Evolutionary conservation across 371 early-diverging fungal genomes (phyloP).

Genomic region (Batkoa obscura): DNA sequence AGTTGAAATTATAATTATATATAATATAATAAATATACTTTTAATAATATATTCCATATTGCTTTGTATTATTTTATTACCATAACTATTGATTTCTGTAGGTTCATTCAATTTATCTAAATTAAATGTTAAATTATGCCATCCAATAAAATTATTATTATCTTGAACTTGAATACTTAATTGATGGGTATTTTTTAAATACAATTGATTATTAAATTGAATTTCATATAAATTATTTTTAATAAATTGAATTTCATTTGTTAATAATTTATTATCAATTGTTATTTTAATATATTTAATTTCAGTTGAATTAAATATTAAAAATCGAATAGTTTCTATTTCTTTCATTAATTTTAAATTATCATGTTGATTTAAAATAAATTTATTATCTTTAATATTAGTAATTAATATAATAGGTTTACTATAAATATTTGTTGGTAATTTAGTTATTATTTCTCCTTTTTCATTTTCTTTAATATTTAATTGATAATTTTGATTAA

Average conservation of each 20-base stretch:
- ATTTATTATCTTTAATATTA: conserved; percentile 73
- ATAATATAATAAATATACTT: too few relatives aligned
- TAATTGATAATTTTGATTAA: too few relatives aligned
- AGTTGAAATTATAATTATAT: too few relatives aligned
- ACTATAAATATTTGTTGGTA: conserved; percentile 13
- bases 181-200: too few relatives aligned
- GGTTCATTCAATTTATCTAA: too few relatives aligned
- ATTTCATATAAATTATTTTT: not conserved
- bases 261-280: not conserved
- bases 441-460: too few relatives aligned
- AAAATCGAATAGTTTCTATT: not conserved
- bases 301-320: not conserved
- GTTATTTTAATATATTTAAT: not conserved
- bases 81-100: too few relatives aligned
- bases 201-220: too few relatives aligned
- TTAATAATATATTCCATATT: too few relatives aligned
- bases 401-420: conserved; percentile 70
- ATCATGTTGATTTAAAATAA: conserved; percentile 44
- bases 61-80: too few relatives aligned
- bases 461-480: too few relatives aligned
- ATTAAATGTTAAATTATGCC: not conserved
- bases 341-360: conserved; percentile 18
- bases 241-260: not conserved
- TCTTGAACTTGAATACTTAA: too few relatives aligned
- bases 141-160: not conserved